Evolutionary conservation across 2,329 filamentous ascomycete genomes (phyloP).

Genomic region (Beauveria bassiana): DNA sequence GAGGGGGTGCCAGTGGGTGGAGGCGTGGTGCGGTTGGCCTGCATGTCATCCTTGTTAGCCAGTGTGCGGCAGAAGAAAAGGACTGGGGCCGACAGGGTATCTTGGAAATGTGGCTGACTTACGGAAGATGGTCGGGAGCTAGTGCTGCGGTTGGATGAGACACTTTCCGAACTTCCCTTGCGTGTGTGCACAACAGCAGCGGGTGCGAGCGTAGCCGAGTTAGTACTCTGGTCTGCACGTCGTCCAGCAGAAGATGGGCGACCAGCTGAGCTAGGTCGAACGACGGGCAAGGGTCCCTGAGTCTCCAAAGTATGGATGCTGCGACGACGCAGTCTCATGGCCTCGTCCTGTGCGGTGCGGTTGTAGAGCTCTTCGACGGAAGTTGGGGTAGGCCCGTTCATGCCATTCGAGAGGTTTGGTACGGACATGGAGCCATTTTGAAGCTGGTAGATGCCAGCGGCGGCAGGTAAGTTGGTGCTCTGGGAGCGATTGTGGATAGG

Average conservation of each 20-base stretch:
- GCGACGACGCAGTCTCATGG: constrained; percentile 70
- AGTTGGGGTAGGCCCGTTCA: constrained; percentile 37
- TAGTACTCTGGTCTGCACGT: constrained; percentile 27
- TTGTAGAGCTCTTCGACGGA: constrained; percentile 62
- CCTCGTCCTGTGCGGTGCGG: constrained; percentile 52
- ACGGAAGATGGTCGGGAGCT: constrained; percentile 59
- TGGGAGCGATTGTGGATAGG: constrained; percentile 27
- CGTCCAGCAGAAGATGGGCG: constrained; percentile 17
- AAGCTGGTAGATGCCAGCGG: constrained; percentile 21
- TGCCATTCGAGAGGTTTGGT: constrained; percentile 43
- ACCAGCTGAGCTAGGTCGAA: constrained; percentile 22
- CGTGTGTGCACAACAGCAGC: constrained; percentile 25
- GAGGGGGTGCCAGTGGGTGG: constrained; percentile 47
- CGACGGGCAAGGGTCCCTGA: constrained; percentile 28
- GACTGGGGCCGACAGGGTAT: constrained; percentile 16
- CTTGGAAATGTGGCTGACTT: constrained; percentile 32
- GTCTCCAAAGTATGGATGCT: constrained; percentile 64
- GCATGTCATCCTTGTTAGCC: constrained; percentile 40
- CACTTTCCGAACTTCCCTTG: constrained; percentile 58
- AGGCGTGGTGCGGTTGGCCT: constrained; percentile 55
- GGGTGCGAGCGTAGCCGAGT: constrained; percentile 30
- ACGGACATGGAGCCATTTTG: constrained; percentile 26
- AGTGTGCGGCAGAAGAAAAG: constrained; percentile 21
- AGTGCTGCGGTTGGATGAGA: constrained; percentile 49
- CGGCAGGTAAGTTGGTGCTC: constrained; percentile 25